Evolutionary conservation across 2,329 filamentous ascomycete species (phyloP).

Genomic region (Venturia carpophila): DNA sequence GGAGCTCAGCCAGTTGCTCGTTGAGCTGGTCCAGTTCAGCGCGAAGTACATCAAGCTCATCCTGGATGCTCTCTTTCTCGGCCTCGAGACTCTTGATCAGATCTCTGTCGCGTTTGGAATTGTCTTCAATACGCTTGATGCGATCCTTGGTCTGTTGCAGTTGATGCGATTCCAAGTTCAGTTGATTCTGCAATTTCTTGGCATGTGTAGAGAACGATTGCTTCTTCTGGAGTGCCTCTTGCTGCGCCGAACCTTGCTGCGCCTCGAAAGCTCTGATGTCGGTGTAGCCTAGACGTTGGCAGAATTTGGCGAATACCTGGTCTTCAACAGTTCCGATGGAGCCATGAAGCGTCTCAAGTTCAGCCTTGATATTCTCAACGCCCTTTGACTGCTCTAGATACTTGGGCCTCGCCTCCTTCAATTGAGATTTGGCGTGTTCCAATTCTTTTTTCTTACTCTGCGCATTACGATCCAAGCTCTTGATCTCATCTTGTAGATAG

Average conservation of each 20-base stretch:
- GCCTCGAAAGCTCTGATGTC: constrained; percentile 90
- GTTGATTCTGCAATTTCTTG: constrained; percentile 52
- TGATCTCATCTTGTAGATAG: constrained; percentile 66
- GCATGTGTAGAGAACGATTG: constrained; percentile 77
- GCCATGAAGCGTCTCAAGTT: constrained; percentile 49
- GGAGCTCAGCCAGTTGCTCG: constrained; percentile 62
- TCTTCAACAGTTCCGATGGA: constrained; percentile 80
- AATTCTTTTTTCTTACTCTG: constrained; percentile 77
- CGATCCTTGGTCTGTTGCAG: constrained; percentile 63
- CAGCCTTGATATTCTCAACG: constrained; percentile 54
- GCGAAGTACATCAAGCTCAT: constrained; percentile 61
- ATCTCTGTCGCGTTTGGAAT: constrained; percentile 57
- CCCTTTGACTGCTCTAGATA: constrained; percentile 63
- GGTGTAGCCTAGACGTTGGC: constrained; percentile 73
- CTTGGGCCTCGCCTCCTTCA: constrained; percentile 70
- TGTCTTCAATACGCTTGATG: constrained; percentile 59
- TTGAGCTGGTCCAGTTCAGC: constrained; percentile 70
- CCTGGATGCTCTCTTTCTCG: constrained; percentile 68
- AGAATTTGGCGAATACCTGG: constrained; percentile 78
- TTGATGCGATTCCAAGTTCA: constrained; percentile 60
- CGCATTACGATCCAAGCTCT: constrained; percentile 72
- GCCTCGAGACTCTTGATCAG: constrained; percentile 62
- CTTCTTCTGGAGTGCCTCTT: constrained; percentile 80
- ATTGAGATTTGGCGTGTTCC: constrained; percentile 61
- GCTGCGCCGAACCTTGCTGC: constrained; percentile 84